Conservation (phyloP, 2,329 filamentous ascomycete genomes). For the Botryotinia narcissicola region DNA sequence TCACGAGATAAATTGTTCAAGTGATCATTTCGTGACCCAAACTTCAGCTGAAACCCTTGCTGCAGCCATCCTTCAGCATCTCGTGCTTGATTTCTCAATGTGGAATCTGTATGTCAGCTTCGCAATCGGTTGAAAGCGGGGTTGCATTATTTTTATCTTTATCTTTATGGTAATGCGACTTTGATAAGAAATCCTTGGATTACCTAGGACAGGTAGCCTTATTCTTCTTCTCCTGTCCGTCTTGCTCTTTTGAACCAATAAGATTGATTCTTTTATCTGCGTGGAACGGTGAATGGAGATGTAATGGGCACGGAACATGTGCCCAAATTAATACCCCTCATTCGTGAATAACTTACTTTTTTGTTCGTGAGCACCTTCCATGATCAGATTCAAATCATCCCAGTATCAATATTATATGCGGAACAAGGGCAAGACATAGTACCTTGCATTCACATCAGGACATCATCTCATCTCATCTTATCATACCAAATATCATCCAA, state of each 20-base stretch:
- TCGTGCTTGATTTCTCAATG: constrained; percentile 8
- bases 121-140: background rate
- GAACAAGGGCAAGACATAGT: background rate
- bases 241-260: background rate
- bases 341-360: background rate
- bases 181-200: background rate
- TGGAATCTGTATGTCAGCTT: background rate
- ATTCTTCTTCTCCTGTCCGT: background rate
- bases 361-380: constrained; percentile 11
- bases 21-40: constrained; percentile 17
- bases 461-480: background rate
- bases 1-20: constrained; percentile 16
- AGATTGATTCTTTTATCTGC: background rate
- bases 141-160: background rate
- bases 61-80: background rate
- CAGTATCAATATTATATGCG: background rate
- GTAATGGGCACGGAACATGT: constrained; percentile 1
- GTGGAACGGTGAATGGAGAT: background rate
- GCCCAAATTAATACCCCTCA: background rate
- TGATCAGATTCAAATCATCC: background rate
- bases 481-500: background rate
- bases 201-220: background rate
- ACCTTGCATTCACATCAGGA: constrained; percentile 3
- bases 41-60: constrained; percentile 4
- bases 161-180: background rate